Conservation (phyloP, 1,284 basidiomycete genomes). For the Tetrapyrgos nigripes region DNA sequence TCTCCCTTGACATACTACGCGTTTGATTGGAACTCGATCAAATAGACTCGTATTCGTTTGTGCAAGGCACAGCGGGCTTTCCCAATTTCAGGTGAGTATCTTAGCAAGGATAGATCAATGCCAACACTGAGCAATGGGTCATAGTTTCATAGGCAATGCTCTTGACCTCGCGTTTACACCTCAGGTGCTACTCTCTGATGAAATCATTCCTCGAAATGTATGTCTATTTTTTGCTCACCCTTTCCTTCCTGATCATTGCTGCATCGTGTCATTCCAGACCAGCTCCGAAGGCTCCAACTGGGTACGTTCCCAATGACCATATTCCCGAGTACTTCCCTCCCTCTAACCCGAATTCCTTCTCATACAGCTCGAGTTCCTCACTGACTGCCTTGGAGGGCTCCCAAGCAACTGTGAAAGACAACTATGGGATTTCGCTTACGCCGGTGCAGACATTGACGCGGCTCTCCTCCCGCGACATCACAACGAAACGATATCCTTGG, state of each 20-base stretch:
- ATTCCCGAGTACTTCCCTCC: background rate
- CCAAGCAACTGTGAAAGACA: conserved; percentile 50
- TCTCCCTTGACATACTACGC: background rate
- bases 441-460: conserved; percentile 57
- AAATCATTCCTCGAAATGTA: conserved; percentile 55
- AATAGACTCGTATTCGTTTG: conserved; percentile 62
- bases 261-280: conserved; percentile 39
- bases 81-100: conserved; percentile 58
- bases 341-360: background rate
- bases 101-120: background rate
- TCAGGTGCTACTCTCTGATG: conserved; percentile 45
- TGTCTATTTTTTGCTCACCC: conserved; percentile 12
- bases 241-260: background rate
- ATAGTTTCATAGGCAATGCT: conserved; percentile 58
- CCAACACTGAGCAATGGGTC: background rate
- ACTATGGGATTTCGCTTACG: conserved; percentile 65
- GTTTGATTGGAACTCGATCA: conserved; percentile 47
- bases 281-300: conserved; percentile 62
- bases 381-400: conserved; percentile 53
- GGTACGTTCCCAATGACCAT: conserved; percentile 34
- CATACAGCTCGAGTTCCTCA: conserved; percentile 55
- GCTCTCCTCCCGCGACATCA: conserved; percentile 48
- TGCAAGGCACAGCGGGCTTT: conserved; percentile 53
- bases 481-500: conserved; percentile 53
- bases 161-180: conserved; percentile 50